phyloP scores from a whole-genome alignment of 495 filamentous ascomycete species.

The Penicillium bovifimosum region DNA sequence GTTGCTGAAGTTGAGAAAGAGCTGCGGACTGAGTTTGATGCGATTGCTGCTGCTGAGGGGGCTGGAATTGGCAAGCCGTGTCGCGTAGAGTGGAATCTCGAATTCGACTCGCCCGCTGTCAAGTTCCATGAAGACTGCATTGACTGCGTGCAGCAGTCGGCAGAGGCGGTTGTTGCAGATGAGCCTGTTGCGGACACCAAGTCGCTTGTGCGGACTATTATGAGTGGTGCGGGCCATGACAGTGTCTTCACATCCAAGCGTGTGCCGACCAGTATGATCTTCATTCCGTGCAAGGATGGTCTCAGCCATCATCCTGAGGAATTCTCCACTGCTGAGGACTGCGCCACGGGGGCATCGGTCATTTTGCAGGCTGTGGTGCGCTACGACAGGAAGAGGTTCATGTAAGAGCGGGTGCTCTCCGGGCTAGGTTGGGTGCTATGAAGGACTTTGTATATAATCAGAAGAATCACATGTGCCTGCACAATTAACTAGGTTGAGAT shows the following conservation, averaged over 20 bases:
- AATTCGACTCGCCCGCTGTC: slow-evolving; percentile 59
- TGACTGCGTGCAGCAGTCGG: slow-evolving; percentile 56
- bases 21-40: slow-evolving; percentile 50
- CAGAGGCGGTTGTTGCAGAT: slow-evolving; percentile 46
- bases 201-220: slow-evolving; percentile 43
- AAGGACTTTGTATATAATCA: background rate
- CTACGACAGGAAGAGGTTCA: slow-evolving; percentile 50
- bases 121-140: slow-evolving; percentile 70
- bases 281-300: slow-evolving; percentile 60
- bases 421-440: background rate
- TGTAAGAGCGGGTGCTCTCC: slow-evolving; percentile 1
- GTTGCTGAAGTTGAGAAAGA: slow-evolving; percentile 52
- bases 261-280: slow-evolving; percentile 61
- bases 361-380: slow-evolving; percentile 54
- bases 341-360: slow-evolving; percentile 58
- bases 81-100: slow-evolving; percentile 52
- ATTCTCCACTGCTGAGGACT: slow-evolving; percentile 56
- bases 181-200: slow-evolving; percentile 40
- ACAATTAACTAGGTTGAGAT: background rate
- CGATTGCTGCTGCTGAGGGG: slow-evolving; percentile 51
- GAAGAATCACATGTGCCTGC: background rate
- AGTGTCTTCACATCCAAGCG: slow-evolving; percentile 55
- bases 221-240: slow-evolving; percentile 60
- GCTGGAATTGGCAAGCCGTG: slow-evolving; percentile 48
- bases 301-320: slow-evolving; percentile 61